Conservation (phyloP, 805 yeast genomes). For the Lipomyces spencermartinsiae region DNA sequence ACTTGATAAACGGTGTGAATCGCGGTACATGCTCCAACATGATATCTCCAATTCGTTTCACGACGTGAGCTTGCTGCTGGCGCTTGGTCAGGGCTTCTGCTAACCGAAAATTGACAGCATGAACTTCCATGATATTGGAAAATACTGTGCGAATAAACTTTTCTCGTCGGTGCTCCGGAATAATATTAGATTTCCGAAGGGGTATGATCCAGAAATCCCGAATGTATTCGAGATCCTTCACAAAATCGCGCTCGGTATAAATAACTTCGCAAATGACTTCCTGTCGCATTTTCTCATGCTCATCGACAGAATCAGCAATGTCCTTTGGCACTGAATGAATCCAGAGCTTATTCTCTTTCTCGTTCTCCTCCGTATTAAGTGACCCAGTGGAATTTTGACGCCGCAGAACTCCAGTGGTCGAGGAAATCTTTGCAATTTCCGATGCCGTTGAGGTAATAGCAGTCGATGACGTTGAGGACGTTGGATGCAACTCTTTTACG, state of each 20-base stretch:
- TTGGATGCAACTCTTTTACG: constrained; percentile 53
- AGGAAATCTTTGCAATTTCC: constrained; percentile 49
- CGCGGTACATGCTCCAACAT: constrained; percentile 81
- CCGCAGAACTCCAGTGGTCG: constrained; percentile 53
- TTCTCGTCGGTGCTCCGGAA: constrained; percentile 87
- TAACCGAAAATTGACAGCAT: constrained; percentile 78
- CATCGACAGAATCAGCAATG: constrained; percentile 77
- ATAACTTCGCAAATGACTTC: constrained; percentile 94
- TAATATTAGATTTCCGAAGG: constrained; percentile 80
- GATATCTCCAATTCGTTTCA: constrained; percentile 84
- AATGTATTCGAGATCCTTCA: constrained; percentile 89
- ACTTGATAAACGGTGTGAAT: constrained; percentile 90
- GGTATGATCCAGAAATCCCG: constrained; percentile 95
- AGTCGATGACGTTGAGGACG: constrained; percentile 14
- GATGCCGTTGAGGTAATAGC: constrained; percentile 12
- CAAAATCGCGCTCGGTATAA: constrained; percentile 93
- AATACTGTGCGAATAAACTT: constrained; percentile 91
- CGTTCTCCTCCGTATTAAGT: constrained; percentile 58
- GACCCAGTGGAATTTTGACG: constrained; percentile 31
- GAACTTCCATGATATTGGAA: constrained; percentile 85
- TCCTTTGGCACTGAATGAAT: constrained; percentile 86
- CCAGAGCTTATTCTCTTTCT: constrained; percentile 87
- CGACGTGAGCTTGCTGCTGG: constrained; percentile 84
- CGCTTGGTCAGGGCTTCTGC: constrained; percentile 89
- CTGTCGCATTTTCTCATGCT: constrained; percentile 87